phyloP scores from a whole-genome alignment of 2,329 filamentous ascomycete species.

The Lasiodiplodia citricola region DNA sequence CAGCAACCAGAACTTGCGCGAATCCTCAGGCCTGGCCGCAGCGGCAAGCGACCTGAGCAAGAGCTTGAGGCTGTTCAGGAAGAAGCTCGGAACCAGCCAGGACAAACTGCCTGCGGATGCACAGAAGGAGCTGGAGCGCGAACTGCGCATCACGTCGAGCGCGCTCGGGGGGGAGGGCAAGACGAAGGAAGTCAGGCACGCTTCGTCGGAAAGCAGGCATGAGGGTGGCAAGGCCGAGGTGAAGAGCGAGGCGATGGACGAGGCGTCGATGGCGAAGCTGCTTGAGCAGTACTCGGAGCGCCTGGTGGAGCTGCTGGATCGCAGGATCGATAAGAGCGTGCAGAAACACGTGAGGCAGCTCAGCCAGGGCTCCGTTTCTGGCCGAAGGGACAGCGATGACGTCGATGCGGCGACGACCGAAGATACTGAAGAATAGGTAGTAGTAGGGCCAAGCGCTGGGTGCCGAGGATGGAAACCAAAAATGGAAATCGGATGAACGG shows the following conservation, averaged over 20 bases:
- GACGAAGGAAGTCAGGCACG: conserved; percentile 30
- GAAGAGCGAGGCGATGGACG: conserved; percentile 39
- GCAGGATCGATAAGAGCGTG: conserved; percentile 62
- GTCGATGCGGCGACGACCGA: neutral
- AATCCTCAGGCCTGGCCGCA: neutral
- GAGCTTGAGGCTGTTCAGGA: conserved; percentile 63
- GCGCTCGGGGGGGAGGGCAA: conserved; percentile 47
- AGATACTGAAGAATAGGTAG: neutral
- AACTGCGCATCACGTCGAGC: conserved; percentile 57
- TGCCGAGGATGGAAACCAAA: neutral
- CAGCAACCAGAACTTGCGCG: conserved; percentile 17
- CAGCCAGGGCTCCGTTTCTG: conserved; percentile 33
- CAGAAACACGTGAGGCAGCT: conserved; percentile 42
- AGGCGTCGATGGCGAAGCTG: conserved; percentile 58
- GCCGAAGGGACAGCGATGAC: conserved; percentile 7
- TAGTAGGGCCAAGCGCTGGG: neutral
- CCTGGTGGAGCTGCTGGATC: conserved; percentile 72
- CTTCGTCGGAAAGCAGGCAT: neutral
- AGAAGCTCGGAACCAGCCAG: conserved; percentile 58
- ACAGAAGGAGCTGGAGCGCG: conserved; percentile 61
- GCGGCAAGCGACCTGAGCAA: conserved; percentile 63
- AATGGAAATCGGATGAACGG: conserved; percentile 17
- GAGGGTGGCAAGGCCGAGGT: neutral
- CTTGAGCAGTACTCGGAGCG: conserved; percentile 78
- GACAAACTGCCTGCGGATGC: conserved; percentile 54